Evolutionary conservation across 257 asterid species (phyloP), one percentile per base, ranked within the genome.

Genomic region (Plectranthus barbatus): DNA sequence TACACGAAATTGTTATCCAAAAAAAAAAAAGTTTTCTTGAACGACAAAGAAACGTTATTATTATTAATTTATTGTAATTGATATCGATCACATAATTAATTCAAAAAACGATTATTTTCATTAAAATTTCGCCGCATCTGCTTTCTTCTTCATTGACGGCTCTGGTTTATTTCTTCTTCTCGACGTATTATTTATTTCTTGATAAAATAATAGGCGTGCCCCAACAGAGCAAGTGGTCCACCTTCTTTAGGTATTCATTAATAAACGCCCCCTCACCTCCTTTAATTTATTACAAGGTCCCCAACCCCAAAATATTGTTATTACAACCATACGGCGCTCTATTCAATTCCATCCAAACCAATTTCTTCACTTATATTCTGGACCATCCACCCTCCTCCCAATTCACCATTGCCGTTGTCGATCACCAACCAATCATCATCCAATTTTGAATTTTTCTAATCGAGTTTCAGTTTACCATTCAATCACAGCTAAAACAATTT

Each of bases 161-260:
- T n/a, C n/a, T n/a, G n/a, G n/a, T n/a, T n/a, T n/a, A n/a, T n/a
- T n/a, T n/a, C n/a, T n/a, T n/a, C n/a, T n/a, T n/a, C n/a, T n/a
- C n/a, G n/a, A n/a, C n/a, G n/a, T n/a, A n/a, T n/a, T n/a, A n/a
- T n/a, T n/a, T n/a, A n/a, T n/a, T n/a, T n/a, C n/a, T n/a, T n/a
- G 5, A 26, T 5, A 26, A 26, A 24, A 18, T 6, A 24, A 9
- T n/a, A 48, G 20, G 34, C 17, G 56, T 49, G 56, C 56, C 20
- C 56, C 56, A 49, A n/a, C 21, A n/a, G 77, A 68, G 39, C 14
- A 51, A 21, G 72, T 59, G 81, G 81, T 68, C 78, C 81, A 76
- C 9, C 68, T 36, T 59, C 57, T 26, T 26, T 26, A 26, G 31
- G 31, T 5, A 26, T 18, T 61, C 56, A 60, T 67, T 69, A 40